Evolutionary conservation across 495 filamentous ascomycete species (phyloP), one percentile per base, ranked within the genome.

Genomic region (Amphirosellinia nigrospora): DNA sequence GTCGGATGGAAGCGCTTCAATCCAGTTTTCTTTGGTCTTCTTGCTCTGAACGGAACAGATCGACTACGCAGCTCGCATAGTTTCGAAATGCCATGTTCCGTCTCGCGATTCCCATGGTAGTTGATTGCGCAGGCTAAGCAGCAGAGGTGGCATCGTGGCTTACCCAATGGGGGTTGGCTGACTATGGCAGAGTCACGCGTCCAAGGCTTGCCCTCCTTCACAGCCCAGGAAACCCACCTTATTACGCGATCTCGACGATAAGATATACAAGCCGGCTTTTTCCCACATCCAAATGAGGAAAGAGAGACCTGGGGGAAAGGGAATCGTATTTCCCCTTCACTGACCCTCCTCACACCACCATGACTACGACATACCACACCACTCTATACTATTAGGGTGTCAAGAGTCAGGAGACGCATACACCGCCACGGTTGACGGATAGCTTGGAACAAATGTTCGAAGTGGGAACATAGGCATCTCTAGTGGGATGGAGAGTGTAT

Each of bases 161-260:
- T 73, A 73, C 71, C 74, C 75, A 78, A 75, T 74, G 72, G 71
- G 74, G 75, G 74, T 76, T 76, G 72, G 68, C 74, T 78, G 76
- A 76, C 76, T 74, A 70, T 70, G 70, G 58, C 65, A 60, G 71
- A 70, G 76, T 78, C 76, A 78, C 74, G 74, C 74, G 76, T 74
- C 69, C 23, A 66, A 73, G 68, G 72, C 66, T 74, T 71, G 74
- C 76, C 70, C 76, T 71, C 66, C 72, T 70, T 74, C 74, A 70
- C 52, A 70, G 73, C 71, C 64, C 69, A 67, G 53, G 66, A 76
- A 68, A 69, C 72, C 67, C 73, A 58, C 69, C 69, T 70, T 34
- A 69, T 70, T 73, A 67, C 56, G 64, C 66, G 62, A 39, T 60
- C 36, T 70, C 66, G 69, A 68, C 62, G 76, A 76, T 78, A 78